Conservation (phyloP, 164 flowering plant species). For the Stephania cephalantha region DNA sequence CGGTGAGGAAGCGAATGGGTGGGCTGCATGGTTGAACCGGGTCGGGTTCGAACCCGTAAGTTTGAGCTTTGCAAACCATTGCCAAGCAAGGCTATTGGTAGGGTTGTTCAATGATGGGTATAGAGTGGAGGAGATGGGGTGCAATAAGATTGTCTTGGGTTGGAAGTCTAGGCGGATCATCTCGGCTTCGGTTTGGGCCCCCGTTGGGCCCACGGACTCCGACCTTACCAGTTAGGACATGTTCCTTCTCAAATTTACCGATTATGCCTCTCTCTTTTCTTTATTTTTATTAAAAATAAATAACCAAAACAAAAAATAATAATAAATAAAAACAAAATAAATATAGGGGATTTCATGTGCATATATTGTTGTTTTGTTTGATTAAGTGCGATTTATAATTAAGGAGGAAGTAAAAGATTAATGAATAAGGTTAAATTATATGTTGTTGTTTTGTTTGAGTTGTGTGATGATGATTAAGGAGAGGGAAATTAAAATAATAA, state of each 20-base stretch:
- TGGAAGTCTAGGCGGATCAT: slow-evolving; percentile 68
- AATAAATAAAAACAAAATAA: too few relatives aligned
- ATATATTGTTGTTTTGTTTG: too few relatives aligned
- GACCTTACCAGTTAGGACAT: slow-evolving; percentile 1
- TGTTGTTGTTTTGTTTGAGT: background rate
- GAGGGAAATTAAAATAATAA: background rate
- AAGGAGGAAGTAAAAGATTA: too few relatives aligned
- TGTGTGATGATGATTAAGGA: background rate
- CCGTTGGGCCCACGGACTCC: slow-evolving; percentile 2
- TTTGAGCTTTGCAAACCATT: slow-evolving; percentile 63
- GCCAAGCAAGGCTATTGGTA: slow-evolving; percentile 67
- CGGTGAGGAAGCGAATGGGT: slow-evolving; percentile 24
- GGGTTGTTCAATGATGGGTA: slow-evolving; percentile 73
- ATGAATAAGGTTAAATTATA: background rate
- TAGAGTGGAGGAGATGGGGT: slow-evolving; percentile 46
- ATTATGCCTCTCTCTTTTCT: background rate
- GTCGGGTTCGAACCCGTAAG: slow-evolving; percentile 33
- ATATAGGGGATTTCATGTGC: too few relatives aligned
- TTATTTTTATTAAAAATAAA: background rate
- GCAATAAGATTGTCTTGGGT: slow-evolving; percentile 50
- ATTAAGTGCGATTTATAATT: too few relatives aligned
- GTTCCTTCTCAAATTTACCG: background rate
- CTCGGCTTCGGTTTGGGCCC: slow-evolving; percentile 65
- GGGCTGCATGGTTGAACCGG: slow-evolving; percentile 48
- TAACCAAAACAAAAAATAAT: background rate